Base-by-base conservation (phyloP, 108 stramenopile species). In the Mayamaea pseudoterrestris region DNA sequence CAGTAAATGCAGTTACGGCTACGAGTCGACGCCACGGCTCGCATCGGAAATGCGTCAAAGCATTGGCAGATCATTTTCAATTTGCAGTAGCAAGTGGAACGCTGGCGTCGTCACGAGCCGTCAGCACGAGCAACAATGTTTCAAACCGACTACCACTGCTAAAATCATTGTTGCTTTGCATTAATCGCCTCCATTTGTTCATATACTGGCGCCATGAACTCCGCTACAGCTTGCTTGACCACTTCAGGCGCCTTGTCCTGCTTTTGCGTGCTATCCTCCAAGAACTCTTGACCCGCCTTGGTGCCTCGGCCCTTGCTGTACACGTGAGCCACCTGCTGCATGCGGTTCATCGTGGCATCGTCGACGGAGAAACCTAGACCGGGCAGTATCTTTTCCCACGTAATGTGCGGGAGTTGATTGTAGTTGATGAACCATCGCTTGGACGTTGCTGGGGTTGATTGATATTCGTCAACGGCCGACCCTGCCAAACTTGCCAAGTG, bases 401-500 rank as follows among this genome's bases (percentile, higher is more conserved):
- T 28, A 27, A 56, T 48, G 21, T 81, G 65, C 2, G 88, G 80
- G 7, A 94, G 41, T 36, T 70, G 54, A 18, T 65, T 61, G 51
- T 84, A 83, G 51, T 90, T 75, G 27, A 88, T 60, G 39, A 80
- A 66, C 42, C 46, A 60, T 1, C 80, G 76, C 18, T 47, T 63
- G 47, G 6, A n/a, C 27, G 20, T 14, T 22, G n/a, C n/a, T 26
- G 44, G 17, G 26, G 53, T 44, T 18, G 37, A 36, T 14, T 53
- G 46, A 27, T 52, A 34, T 53, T 62, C 61, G 11, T 28, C 29
- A 0, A 82, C 49, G 30, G 90, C 90, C 14, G 83, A 58, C 54
- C 79, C 74, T 27, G 66, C 70, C 27, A 87, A 55, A 20, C 60
- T 66, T 7, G 82, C 66, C 41, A 88, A 65, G 58, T 88, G 81